Percentiles rank a stretch among this genome's conserved stretches.
These are phyloP conservation scores for Hemisphaericaspora nanyangensis DNA, from an alignment of 805 yeast species.

Conservation along the genomic window DNA sequence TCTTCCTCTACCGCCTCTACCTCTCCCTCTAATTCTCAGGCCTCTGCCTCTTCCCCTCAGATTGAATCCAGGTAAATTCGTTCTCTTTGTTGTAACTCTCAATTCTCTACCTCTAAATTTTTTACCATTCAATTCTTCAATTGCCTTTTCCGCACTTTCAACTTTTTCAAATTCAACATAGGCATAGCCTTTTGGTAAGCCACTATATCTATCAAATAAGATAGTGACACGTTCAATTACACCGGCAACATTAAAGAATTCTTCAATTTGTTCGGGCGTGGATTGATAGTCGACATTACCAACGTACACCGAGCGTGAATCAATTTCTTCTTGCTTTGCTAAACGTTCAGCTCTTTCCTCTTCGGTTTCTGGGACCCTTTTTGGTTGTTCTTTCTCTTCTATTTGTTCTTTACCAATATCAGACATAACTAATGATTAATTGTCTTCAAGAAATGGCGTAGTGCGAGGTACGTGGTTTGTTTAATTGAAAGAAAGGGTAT, in stretches of 20 bases:
- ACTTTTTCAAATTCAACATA: conserved; percentile 52
- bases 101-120: conserved; percentile 46
- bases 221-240: conserved; percentile 50
- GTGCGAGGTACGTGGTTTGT: no score
- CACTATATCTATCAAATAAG: conserved; percentile 42
- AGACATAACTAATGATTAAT: background rate
- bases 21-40: conserved; percentile 27
- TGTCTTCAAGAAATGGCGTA: no score
- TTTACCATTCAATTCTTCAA: conserved; percentile 37
- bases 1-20: conserved; percentile 19
- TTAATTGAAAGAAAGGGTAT: no score
- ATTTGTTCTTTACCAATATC: background rate
- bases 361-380: conserved; percentile 20
- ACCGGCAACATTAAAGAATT: conserved; percentile 43
- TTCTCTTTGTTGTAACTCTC: conserved; percentile 48
- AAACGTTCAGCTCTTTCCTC: conserved; percentile 30
- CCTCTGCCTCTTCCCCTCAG: conserved; percentile 29
- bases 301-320: conserved; percentile 51
- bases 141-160: conserved; percentile 45
- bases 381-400: conserved; percentile 1
- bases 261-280: conserved; percentile 50
- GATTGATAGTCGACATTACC: conserved; percentile 48
- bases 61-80: conserved; percentile 49
- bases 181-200: conserved; percentile 57
- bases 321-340: conserved; percentile 42